Base-by-base conservation (phyloP, 129 eudicot species). In the Arctium lappa region DNA sequence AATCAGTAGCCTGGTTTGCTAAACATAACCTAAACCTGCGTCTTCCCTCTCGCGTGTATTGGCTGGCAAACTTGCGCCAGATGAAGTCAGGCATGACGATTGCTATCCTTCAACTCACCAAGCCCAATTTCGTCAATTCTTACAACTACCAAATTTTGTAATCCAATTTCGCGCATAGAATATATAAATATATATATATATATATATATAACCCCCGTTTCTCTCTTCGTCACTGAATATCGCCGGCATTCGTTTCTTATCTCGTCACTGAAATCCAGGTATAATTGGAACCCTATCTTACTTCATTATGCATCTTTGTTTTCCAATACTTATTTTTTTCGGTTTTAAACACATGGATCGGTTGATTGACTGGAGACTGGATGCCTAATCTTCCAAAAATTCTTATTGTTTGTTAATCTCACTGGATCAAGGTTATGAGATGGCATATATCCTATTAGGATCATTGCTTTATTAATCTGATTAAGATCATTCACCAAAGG, bases 161-260 rank as follows among this genome's bases (percentile, higher is more conserved):
- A 44, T 44, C 53, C 53, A 44, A 44, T 44, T 44, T 44, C 53
- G 53, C 15, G 2, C 53, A 44, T 44, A 44, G 1, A 44, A 44
- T 44, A 44, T 60, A 22, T 18, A 22, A 8, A 39, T 8, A 40
- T 18, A 15, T 4, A 3, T 36, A 44, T 60, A 22, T 18, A 22
- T 18, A 39, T 8, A 40, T 18, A 15, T 4, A 3, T 36, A 44
- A 11, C 22, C 69, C 69, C 6, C 27, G 16, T 33, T 13, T 2
- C 27, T 76, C 33, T 76, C 48, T 60, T 77, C 50, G 53, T 70
- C 34, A 12, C 53, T 50, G 69, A 48, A 48, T 65, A 5, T 75
- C 69, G 68, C 69, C 79, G 68, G 79, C 79, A 30, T 75, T 75
- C 30, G 16, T 72, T n/a, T 16, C 22, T 72, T 36, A 36, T 37